phyloP scores from a whole-genome alignment of 768 basidiomycete genomes.

The Lactarius sanguifluus region DNA sequence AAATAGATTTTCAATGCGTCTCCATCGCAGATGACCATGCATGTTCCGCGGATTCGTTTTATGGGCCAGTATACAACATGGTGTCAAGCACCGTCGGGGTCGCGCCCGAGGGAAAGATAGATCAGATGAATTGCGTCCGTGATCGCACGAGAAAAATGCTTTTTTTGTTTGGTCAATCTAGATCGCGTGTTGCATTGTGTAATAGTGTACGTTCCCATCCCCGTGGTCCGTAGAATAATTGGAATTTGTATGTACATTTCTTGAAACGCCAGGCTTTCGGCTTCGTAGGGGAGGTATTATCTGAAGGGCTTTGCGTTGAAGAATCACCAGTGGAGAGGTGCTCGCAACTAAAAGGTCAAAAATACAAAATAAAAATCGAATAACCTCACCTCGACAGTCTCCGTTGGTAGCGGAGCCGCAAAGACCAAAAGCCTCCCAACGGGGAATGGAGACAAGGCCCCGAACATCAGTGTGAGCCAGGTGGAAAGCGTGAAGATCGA shows the following conservation, averaged over 20 bases:
- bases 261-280: slow-evolving; percentile 4
- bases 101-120: slow-evolving; percentile 25
- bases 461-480: not conserved
- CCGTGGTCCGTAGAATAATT: not conserved
- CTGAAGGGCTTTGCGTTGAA: not conserved
- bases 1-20: slow-evolving; percentile 23
- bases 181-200: slow-evolving; percentile 10
- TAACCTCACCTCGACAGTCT: not conserved
- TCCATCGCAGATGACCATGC: slow-evolving; percentile 23
- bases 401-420: not conserved
- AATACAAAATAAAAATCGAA: not conserved
- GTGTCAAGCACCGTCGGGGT: slow-evolving; percentile 16
- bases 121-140: slow-evolving; percentile 27
- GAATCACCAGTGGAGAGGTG: slow-evolving; percentile 9
- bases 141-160: slow-evolving; percentile 21
- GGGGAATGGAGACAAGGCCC: not conserved
- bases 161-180: slow-evolving; percentile 19
- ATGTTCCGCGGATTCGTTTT: slow-evolving; percentile 21
- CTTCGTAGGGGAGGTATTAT: slow-evolving; percentile 3
- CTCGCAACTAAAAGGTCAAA: not conserved
- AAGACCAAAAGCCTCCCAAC: not conserved
- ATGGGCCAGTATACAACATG: slow-evolving; percentile 5
- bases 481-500: not conserved
- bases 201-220: not conserved
- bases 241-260: not conserved